phyloP scores from a whole-genome alignment of 108 stramenopile genomes.

The Nitzschia inconspicua region DNA sequence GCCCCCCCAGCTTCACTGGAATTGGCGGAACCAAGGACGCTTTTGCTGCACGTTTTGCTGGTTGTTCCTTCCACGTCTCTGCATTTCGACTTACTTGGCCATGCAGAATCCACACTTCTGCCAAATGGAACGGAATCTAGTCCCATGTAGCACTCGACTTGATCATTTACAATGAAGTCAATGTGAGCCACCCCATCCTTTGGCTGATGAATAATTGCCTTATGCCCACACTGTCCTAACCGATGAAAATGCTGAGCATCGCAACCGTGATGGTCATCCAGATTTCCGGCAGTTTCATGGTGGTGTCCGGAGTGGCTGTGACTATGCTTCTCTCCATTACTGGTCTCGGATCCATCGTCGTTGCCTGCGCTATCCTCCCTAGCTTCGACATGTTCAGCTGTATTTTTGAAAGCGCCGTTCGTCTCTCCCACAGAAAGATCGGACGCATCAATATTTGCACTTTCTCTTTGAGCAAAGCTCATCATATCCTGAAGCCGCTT shows the following conservation, averaged over 20 bases:
- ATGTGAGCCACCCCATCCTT: constrained; percentile 50
- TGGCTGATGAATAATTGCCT: constrained; percentile 59
- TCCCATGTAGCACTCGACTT: constrained; percentile 57
- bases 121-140: constrained; percentile 19
- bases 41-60: background rate
- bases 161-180: constrained; percentile 65
- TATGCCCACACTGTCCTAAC: constrained; percentile 61
- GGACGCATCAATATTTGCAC: background rate
- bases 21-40: no score
- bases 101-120: constrained; percentile 23
- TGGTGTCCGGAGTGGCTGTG: constrained; percentile 16
- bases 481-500: constrained; percentile 18
- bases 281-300: constrained; percentile 6
- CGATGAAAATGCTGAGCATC: constrained; percentile 49
- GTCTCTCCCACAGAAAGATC: background rate
- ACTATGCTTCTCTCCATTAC: constrained; percentile 1
- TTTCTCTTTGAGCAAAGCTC: background rate
- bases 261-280: background rate
- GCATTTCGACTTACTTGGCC: constrained; percentile 51
- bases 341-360: constrained; percentile 1
- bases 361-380: background rate
- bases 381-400: background rate
- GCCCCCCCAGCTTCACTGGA: background rate
- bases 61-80: constrained; percentile 29
- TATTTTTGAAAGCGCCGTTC: background rate